Evolutionary conservation across 441 rosid genomes (phyloP).

Genomic region (Cnidoscolus chayamansa): DNA sequence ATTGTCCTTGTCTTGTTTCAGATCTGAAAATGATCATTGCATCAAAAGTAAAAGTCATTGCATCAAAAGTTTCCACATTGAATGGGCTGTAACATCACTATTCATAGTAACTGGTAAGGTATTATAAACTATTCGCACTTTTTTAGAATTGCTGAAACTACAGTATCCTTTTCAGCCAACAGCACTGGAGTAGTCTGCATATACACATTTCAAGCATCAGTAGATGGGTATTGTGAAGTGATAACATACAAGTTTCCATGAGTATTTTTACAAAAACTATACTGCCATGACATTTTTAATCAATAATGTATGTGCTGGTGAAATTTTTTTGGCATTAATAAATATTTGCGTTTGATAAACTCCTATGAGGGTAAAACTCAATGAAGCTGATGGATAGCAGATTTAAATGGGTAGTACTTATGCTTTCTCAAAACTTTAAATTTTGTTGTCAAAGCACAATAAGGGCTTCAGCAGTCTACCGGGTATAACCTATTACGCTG

Average conservation of each 20-base stretch:
- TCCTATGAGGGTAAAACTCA: not conserved
- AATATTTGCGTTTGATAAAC: not conserved
- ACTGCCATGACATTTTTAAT: not conserved
- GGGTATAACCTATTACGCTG: slow-evolving; percentile 10
- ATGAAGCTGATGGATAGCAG: not conserved
- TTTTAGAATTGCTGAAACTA: slow-evolving; percentile 68
- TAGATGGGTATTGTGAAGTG: slow-evolving; percentile 22
- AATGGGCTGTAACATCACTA: not conserved
- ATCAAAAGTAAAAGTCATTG: slow-evolving; percentile 9
- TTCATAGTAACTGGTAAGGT: slow-evolving; percentile 9
- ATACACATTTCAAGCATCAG: slow-evolving; percentile 25
- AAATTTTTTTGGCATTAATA: not conserved
- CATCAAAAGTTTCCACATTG: not conserved
- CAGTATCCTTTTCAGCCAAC: slow-evolving; percentile 62
- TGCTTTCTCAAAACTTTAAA: slow-evolving; percentile 10
- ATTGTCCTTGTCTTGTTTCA: slow-evolving; percentile 68
- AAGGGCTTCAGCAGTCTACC: slow-evolving; percentile 12
- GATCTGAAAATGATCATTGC: slow-evolving; percentile 50
- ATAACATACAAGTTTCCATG: not conserved
- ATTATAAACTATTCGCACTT: slow-evolving; percentile 38
- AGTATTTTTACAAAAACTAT: not conserved
- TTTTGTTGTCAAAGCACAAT: slow-evolving; percentile 8
- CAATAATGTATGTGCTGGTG: not conserved
- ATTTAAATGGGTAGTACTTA: not conserved
- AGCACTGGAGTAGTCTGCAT: slow-evolving; percentile 67